Percentiles rank a stretch among this genome's conserved stretches.
Conservation (phyloP, 2,329 filamentous ascomycete species). For the Diaporthe helianthi region DNA sequence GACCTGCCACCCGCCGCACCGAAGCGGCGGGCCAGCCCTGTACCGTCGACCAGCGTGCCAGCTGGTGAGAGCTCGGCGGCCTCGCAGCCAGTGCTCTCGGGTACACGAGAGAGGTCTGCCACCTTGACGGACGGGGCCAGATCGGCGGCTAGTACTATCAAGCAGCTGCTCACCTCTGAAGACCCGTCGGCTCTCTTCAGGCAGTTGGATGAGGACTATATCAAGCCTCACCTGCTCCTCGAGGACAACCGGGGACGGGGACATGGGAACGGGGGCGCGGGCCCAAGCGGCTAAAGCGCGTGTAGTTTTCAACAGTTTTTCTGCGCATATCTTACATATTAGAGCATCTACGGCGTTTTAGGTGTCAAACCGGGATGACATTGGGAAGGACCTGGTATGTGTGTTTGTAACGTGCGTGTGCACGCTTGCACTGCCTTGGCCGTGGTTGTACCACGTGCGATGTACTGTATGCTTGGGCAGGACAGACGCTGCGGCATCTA, state of each 20-base stretch:
- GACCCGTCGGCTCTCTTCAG: conserved; percentile 91
- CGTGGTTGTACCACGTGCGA: not conserved
- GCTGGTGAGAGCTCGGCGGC: conserved; percentile 31
- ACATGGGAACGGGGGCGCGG: conserved; percentile 40
- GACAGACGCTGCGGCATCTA: conserved; percentile 14
- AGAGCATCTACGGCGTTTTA: conserved; percentile 28
- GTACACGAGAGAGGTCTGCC: conserved; percentile 40
- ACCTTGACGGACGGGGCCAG: conserved; percentile 37
- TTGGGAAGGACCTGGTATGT: not conserved
- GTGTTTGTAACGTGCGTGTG: not conserved
- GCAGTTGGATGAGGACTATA: conserved; percentile 93
- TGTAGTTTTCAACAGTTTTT: not conserved
- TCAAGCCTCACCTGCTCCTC: conserved; percentile 88
- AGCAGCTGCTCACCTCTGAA: conserved; percentile 81
- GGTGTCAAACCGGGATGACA: not conserved
- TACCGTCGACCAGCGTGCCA: conserved; percentile 40
- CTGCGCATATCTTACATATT: conserved; percentile 21
- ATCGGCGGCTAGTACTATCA: conserved; percentile 66
- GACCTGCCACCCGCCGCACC: conserved; percentile 69
- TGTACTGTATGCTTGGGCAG: conserved; percentile 23
- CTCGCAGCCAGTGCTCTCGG: not conserved
- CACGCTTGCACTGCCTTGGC: not conserved
- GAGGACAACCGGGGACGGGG: conserved; percentile 63
- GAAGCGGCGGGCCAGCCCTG: conserved; percentile 48
- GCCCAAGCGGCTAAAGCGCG: conserved; percentile 1